A percentile compares a stretch with the other conserved stretches of the same genome.
Conservation (phyloP, 1,139 yeast species). For the Kazachstania sp. region DNA sequence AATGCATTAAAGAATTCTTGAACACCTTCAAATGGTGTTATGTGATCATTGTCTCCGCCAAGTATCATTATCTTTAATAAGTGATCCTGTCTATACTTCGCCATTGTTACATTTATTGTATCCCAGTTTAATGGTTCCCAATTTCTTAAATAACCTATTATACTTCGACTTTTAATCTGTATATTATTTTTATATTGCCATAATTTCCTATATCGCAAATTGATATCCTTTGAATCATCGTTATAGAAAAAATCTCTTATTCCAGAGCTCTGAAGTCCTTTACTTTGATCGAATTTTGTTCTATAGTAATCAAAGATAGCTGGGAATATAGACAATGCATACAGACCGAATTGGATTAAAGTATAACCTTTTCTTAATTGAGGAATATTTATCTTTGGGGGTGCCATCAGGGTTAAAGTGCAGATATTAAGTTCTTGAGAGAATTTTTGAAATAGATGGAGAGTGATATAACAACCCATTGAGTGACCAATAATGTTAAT, state of each 20-base stretch:
- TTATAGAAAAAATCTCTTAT: constrained; percentile 23
- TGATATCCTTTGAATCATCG: constrained; percentile 6
- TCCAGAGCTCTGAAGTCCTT: constrained; percentile 28
- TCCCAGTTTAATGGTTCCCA: constrained; percentile 26
- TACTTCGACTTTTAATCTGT: constrained; percentile 22
- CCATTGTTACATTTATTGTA: constrained; percentile 3
- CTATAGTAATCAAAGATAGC: constrained; percentile 26
- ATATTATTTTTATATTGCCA: constrained; percentile 27
- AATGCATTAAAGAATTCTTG: constrained; percentile 8
- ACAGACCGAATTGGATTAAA: constrained; percentile 12
- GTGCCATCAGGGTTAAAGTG: constrained; percentile 17
- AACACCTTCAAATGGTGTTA: constrained; percentile 14
- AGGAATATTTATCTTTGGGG: constrained; percentile 20
- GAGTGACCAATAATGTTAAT: constrained; percentile 26
- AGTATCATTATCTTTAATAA: constrained; percentile 8
- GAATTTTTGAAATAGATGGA: constrained; percentile 15
- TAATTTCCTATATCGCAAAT: constrained; percentile 18
- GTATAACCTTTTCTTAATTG: constrained; percentile 11
- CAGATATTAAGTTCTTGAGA: constrained; percentile 4
- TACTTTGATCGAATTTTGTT: constrained; percentile 24
- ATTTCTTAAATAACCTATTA: constrained; percentile 26
- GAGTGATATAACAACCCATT: constrained; percentile 25
- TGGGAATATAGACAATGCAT: constrained; percentile 15
- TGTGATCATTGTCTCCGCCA: constrained; percentile 15
- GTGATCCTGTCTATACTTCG: background rate